phyloP scores from a whole-genome alignment of 176 grass and related monocot genomes.

The Bothriochloa decipiens region DNA sequence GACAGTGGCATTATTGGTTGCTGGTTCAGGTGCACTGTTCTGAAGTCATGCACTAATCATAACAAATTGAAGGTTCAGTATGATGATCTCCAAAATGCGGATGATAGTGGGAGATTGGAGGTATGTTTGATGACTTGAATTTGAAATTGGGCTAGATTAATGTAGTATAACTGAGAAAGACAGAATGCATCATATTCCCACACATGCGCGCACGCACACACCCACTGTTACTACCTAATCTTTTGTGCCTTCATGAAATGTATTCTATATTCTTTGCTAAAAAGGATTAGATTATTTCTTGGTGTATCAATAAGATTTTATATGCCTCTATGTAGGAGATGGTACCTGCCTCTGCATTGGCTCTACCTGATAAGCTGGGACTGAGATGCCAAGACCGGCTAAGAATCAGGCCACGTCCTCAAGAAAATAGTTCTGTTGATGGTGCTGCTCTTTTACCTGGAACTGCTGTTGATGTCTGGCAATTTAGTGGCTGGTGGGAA shows the following conservation, averaged over 20 bases:
- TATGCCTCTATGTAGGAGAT: slow-evolving; percentile 61
- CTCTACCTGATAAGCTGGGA: slow-evolving; percentile 79
- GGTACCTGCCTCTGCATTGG: slow-evolving; percentile 68
- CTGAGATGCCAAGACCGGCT: slow-evolving; percentile 63
- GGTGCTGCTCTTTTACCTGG: slow-evolving; percentile 54
- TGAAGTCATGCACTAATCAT: slow-evolving; percentile 69
- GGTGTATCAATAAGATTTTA: slow-evolving; percentile 10
- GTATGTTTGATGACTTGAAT: slow-evolving; percentile 43
- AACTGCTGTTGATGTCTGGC: slow-evolving; percentile 80
- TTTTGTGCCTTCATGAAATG: neutral
- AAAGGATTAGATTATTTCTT: slow-evolving; percentile 12
- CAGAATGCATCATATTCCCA: neutral
- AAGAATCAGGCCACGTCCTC: slow-evolving; percentile 67
- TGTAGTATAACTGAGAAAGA: neutral
- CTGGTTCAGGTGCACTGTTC: slow-evolving; percentile 95
- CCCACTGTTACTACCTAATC: slow-evolving; percentile 10
- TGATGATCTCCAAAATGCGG: slow-evolving; percentile 86
- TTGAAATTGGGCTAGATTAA: slow-evolving; percentile 26
- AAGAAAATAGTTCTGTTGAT: slow-evolving; percentile 52
- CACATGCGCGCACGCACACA: neutral
- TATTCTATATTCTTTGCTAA: slow-evolving; percentile 25
- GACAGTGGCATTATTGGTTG: slow-evolving; percentile 96
- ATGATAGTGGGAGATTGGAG: slow-evolving; percentile 82
- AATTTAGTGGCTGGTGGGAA: slow-evolving; percentile 97
- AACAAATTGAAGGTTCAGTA: slow-evolving; percentile 90